These are phyloP conservation scores for Cladorrhinum samala DNA, from an alignment of 495 filamentous ascomycete genomes.

Conservation along the genomic window DNA sequence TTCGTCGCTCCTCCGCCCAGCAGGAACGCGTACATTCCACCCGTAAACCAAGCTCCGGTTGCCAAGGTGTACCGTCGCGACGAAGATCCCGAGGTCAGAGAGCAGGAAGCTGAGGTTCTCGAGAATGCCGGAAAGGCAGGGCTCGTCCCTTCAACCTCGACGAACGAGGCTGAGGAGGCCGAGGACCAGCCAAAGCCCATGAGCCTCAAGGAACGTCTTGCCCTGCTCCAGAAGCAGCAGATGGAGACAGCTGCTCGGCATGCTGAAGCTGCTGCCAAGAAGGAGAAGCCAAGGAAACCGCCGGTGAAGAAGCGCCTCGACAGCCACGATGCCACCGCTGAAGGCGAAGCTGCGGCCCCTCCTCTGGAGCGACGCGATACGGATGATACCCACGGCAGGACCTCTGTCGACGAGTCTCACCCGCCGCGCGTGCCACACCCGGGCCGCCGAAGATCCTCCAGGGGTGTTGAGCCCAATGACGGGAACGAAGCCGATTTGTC, in stretches of 20 bases:
- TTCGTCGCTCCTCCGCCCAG: conserved; percentile 95
- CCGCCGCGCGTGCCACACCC: conserved; percentile 39
- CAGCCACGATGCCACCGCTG: conserved; percentile 36
- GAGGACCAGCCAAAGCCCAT: conserved; percentile 80
- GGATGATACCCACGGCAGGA: conserved; percentile 48
- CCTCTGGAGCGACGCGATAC: conserved; percentile 42
- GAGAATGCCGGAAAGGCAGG: conserved; percentile 56
- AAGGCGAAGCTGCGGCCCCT: conserved; percentile 32
- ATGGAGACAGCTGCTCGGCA: conserved; percentile 76
- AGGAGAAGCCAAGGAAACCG: conserved; percentile 80
- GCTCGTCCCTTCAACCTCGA: conserved; percentile 37
- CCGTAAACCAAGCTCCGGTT: conserved; percentile 53
- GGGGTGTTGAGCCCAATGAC: conserved; percentile 52
- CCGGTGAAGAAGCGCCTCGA: conserved; percentile 77
- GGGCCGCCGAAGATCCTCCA: conserved; percentile 49
- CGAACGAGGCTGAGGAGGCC: conserved; percentile 39
- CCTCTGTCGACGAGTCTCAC: conserved; percentile 52
- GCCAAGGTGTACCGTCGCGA: conserved; percentile 79
- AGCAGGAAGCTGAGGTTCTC: conserved; percentile 52
- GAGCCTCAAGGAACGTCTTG: conserved; percentile 90
- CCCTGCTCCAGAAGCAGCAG: conserved; percentile 88
- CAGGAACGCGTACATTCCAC: conserved; percentile 83
- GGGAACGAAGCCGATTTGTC: conserved; percentile 89
- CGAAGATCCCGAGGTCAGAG: conserved; percentile 77
- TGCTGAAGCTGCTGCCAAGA: conserved; percentile 71